These are phyloP conservation scores for Vicia sativa DNA, from an alignment of 306 rosid genomes.

Conservation along the genomic window DNA sequence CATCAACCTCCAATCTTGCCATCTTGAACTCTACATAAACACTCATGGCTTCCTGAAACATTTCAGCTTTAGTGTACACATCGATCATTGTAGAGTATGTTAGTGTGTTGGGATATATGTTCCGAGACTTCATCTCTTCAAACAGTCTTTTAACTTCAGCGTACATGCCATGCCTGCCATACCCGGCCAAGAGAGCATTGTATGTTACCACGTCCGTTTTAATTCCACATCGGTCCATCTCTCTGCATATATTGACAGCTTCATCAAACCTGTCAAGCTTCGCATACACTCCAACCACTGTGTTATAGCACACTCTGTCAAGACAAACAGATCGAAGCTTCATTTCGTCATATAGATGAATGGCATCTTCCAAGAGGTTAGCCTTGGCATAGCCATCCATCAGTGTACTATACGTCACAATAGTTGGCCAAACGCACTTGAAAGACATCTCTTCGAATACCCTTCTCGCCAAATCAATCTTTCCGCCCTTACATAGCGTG, in stretches of 20 bases:
- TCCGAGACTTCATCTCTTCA: constrained; percentile 65
- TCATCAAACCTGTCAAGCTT: constrained; percentile 86
- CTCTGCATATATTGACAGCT: constrained; percentile 57
- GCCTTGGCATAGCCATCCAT: constrained; percentile 92
- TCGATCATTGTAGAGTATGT: constrained; percentile 89
- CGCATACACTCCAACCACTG: constrained; percentile 73
- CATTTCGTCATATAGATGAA: constrained; percentile 68
- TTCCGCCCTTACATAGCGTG: constrained; percentile 85
- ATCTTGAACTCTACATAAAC: constrained; percentile 66
- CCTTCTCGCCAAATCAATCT: constrained; percentile 73
- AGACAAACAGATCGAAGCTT: constrained; percentile 58
- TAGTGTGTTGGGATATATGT: constrained; percentile 59
- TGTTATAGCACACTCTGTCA: constrained; percentile 85
- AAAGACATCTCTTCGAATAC: constrained; percentile 72
- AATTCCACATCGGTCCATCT: constrained; percentile 82
- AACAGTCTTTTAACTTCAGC: constrained; percentile 58
- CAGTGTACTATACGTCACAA: constrained; percentile 85
- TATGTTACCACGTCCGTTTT: constrained; percentile 73
- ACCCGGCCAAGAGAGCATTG: constrained; percentile 86
- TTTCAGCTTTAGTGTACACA: constrained; percentile 77
- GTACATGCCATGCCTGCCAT: constrained; percentile 78
- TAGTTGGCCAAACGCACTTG: constrained; percentile 67
- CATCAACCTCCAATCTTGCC: constrained; percentile 78
- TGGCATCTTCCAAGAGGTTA: constrained; percentile 75
- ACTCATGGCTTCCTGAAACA: constrained; percentile 71